A percentile compares a stretch with the other conserved stretches of the same genome.
Evolutionary conservation across 768 basidiomycete species (phyloP).

Genomic region (Tylopilus sp.): DNA sequence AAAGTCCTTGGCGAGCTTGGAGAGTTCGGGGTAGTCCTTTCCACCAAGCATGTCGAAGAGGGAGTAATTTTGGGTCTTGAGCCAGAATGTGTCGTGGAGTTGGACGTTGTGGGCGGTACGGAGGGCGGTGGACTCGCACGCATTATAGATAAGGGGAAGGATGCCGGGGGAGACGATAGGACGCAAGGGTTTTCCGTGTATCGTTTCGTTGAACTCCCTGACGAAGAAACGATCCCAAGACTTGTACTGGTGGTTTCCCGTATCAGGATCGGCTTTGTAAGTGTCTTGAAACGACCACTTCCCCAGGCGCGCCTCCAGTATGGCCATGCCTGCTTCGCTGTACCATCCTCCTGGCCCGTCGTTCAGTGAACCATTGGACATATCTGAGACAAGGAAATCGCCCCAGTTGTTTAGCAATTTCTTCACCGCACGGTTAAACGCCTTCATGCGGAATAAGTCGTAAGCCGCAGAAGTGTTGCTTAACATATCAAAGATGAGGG

Average conservation of each 20-base stretch:
- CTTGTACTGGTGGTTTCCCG: not conserved
- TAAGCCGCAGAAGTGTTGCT: not conserved
- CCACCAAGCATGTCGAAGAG: constrained; percentile 49
- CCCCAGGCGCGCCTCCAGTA: not conserved
- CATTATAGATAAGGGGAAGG: constrained; percentile 37
- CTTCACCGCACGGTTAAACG: not conserved
- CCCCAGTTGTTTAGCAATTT: not conserved
- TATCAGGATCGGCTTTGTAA: not conserved
- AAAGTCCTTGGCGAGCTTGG: constrained; percentile 25
- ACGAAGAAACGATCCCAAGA: constrained; percentile 57
- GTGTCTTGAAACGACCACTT: not conserved
- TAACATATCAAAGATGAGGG: not conserved
- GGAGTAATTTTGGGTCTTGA: constrained; percentile 58
- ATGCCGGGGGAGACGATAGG: not conserved
- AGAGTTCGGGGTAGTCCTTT: not conserved
- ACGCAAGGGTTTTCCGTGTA: not conserved
- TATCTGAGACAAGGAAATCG: not conserved
- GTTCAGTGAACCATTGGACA: not conserved
- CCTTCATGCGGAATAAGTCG: not conserved
- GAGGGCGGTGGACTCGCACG: constrained; percentile 53
- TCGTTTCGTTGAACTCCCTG: constrained; percentile 15
- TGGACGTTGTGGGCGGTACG: constrained; percentile 35
- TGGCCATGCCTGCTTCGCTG: not conserved
- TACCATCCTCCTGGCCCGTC: not conserved
- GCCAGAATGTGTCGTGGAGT: constrained; percentile 48